Base-by-base conservation (phyloP, 2,329 filamentous ascomycete species). In the Hymenotorrendiella dingleyae region DNA sequence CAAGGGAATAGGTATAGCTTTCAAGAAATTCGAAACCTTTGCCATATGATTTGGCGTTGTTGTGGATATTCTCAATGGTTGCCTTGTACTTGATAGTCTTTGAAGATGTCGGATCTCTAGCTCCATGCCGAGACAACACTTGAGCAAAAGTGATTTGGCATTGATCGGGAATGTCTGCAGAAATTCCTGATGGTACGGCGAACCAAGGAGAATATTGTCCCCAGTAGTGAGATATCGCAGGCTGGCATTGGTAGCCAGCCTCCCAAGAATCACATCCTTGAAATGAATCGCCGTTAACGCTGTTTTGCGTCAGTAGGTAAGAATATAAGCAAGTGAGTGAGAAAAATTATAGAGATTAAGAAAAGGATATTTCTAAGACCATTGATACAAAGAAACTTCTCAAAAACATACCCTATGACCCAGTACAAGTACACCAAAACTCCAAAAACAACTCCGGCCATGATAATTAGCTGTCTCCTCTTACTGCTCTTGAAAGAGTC, bases 161-260 rank as follows among this genome's bases (percentile, higher is more conserved):
- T n/a, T 69, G 71, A 1, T 68, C 53, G 0, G 88, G 89, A 1
- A 84, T 33, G 7, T 67, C 6, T 69, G 68, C 6, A 71, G 78
- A 68, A 38, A 87, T 76, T 3, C 76, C 69, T 1, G 84, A 88
- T 6, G 80, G 74, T 0, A 90, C 82, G 1, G 82, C 74, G 64
- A 86, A 95, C 66, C 80, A 94, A 2, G 89, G 86, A 14, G 87
- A 84, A 63, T 95, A 95, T 62, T 91, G 88, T 43, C 89, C 90
- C 87, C 88, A 94, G 42, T 45, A 57, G 16, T 55, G 60, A 35
- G 60, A 60, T 26, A 63, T 59, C 30, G 54, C 46, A 20, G 57
- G 52, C 41, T 53, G 45, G 41, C 61, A 63, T 43, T 52, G 52
- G 43, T 55, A 63, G 26, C 61, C 61, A 40, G 44, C 35, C 8